Base-by-base conservation (phyloP, 495 filamentous ascomycete genomes). In the Neurospora cerealis region DNA sequence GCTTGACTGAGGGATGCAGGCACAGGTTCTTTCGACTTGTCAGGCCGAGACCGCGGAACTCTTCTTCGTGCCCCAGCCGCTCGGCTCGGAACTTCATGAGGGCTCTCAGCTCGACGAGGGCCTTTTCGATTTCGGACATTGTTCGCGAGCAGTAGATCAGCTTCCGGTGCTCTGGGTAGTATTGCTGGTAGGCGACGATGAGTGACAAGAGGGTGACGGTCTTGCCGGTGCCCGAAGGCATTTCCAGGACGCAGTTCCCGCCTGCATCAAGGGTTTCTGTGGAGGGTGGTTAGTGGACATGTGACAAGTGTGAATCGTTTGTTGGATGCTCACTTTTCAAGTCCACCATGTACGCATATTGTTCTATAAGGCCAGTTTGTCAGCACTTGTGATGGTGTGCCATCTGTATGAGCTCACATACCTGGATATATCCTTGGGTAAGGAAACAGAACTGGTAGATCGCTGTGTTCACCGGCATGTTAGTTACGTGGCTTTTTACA, bases 171-270 rank as follows among this genome's bases (percentile, higher is more conserved):
- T 96, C 93, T 5, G 93, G 91, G 74, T 93, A 94, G 79, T 94
- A 91, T 79, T 93, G 91, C 81, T 98, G 96, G 78, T 98, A 98
- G 70, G 96, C 94, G 69, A 99, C 90, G 76, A 99, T 99, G 76
- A 99, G 87, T 0, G 96, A 97, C 34, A 99, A 86, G 0, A 99
- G 86, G 3, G 96, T 97, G 28, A 99, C 92, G 0, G 96, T 99
- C 85, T 99, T 99, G 70, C 96, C 96, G 37, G 96, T 99, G n/a
- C 96, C 96, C 72, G 96, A 99, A 85, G 96, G 96, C 96, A 99
- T 99, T 84, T 99, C 96, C 79, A 99, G 85, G n/a, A 99, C 95
- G 83, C 94, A 96, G 84, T 98, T 93, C 74, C 96, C 96, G 73
- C 92, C 92, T 37, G 90, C 93, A 87, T 98, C 96, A 79, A 99